These are phyloP conservation scores for Stemphylium lycopersici DNA, from an alignment of 2,329 filamentous ascomycete genomes.

Conservation along the genomic window DNA sequence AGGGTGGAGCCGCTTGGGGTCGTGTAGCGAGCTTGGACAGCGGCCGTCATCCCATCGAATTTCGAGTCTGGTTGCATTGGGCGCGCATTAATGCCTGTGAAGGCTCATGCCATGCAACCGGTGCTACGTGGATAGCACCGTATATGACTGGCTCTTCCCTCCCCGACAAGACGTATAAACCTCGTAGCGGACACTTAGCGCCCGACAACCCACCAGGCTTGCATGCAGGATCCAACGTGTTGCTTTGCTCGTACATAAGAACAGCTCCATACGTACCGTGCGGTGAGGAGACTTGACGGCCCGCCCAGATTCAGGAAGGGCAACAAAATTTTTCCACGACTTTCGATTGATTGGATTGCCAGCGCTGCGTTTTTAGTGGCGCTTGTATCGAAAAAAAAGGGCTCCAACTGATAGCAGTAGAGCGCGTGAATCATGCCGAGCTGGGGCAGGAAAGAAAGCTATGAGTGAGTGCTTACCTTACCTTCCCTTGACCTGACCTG, in stretches of 20 bases:
- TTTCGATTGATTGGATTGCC: conserved; percentile 13
- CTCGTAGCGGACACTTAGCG: conserved; percentile 14
- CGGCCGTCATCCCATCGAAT: conserved; percentile 5
- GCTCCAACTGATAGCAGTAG: conserved; percentile 26
- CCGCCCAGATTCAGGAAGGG: conserved; percentile 20
- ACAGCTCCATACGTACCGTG: conserved; percentile 20
- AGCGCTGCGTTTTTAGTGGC: conserved; percentile 9
- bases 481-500: conserved; percentile 8
- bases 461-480: conserved; percentile 43
- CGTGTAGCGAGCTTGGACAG: conserved; percentile 1
- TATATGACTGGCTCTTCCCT: conserved; percentile 17
- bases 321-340: conserved; percentile 14
- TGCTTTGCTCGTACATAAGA: conserved; percentile 20
- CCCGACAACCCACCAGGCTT: conserved; percentile 14
- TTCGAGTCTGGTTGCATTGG: conserved; percentile 10
- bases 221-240: conserved; percentile 17
- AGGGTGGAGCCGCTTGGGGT: conserved; percentile 13
- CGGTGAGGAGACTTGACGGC: conserved; percentile 17
- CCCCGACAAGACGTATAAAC: conserved; percentile 6
- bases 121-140: conserved; percentile 6
- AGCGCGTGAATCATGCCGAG: conserved; percentile 44
- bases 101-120: conserved; percentile 4
- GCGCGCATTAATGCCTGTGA: conserved; percentile 16
- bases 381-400: not conserved
- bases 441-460: conserved; percentile 49